Evolutionary conservation across 2,329 filamentous ascomycete genomes (phyloP), one percentile per base, ranked within the genome.

Genomic region (Diaporthe sp.): DNA sequence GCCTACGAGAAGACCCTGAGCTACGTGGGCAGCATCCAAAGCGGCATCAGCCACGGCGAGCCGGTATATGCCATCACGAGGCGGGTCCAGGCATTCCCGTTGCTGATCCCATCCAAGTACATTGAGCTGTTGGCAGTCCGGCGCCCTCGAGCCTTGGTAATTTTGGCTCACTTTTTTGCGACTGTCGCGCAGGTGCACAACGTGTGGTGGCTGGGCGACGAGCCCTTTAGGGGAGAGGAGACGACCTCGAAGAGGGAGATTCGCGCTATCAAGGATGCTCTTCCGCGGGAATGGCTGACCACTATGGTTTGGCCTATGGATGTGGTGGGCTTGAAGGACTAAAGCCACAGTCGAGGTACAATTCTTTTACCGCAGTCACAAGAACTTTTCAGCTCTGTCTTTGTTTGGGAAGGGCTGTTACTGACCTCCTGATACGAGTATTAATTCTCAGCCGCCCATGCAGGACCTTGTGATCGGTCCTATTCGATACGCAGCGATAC

Each of bases 31-130:
- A 80, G 78, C 28, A 73, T 81, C 17, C 79, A 81, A 51, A 72
- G 75, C 4, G 75, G 78, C 53, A 78, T 80, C 37, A 76, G 78
- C 70, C 78, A 78, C 46, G 80, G 81, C 42, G 82, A 83, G 78
- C 81, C 82, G 5, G 77, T 80, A 28, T 81, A 83, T 51, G 79
- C 81, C 1, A 46, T 83, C 34, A 76, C 79, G 62, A 75, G 80
- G 5, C 76, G 80, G 4, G 68, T 81, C 44, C 80, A 81, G 74
- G 76, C 76, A 6, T 81, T 81, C 51, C 77, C 79, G 46, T 75
- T 81, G 71, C 58, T 81, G 25, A 67, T 80, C 25, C 80, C 80
- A 19, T 58, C 78, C 2, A 72, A 61, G 17, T 81, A 80, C 39
- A 74, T 80, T 62, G 77, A 78, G 13, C 77, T 81, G 67, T 71